phyloP scores from a whole-genome alignment of 139 green algal genomes.

The Haematococcus sp. region DNA sequence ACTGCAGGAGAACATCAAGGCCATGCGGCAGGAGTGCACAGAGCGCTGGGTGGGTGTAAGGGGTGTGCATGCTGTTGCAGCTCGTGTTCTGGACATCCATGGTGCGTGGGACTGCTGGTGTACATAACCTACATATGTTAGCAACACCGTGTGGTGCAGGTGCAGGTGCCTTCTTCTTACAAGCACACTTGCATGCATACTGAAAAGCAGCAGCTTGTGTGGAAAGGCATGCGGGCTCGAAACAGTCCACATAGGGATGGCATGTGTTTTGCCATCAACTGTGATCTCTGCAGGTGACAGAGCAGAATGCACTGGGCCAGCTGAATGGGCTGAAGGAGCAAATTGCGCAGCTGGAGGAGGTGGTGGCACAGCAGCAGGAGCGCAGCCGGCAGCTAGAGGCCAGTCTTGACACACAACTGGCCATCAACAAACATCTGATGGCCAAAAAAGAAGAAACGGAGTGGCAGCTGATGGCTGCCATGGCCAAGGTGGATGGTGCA shows the following conservation, averaged over 20 bases:
- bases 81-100: no score
- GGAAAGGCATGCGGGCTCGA: no score
- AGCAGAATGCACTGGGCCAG: conserved; percentile 31
- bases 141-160: no score
- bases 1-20: conserved; percentile 33
- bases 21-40: conserved; percentile 55
- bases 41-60: conserved; percentile 46
- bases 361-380: not conserved
- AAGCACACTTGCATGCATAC: no score
- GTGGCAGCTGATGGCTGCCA: conserved; percentile 63
- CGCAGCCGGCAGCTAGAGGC: conserved; percentile 14
- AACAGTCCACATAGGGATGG: no score
- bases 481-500: conserved; percentile 21
- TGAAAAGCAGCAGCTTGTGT: no score
- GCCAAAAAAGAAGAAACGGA: conserved; percentile 53
- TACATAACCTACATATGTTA: no score
- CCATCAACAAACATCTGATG: conserved; percentile 58
- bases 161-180: no score
- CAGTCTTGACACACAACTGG: conserved; percentile 26
- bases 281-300: conserved; percentile 34
- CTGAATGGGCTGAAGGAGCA: conserved; percentile 22
- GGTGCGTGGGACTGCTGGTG: no score
- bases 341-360: conserved; percentile 12
- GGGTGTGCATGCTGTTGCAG: no score
- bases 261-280: no score